Evolutionary conservation across 768 basidiomycete species (phyloP), one percentile per base, ranked within the genome.

Genomic region (Flagelloscypha sp.): DNA sequence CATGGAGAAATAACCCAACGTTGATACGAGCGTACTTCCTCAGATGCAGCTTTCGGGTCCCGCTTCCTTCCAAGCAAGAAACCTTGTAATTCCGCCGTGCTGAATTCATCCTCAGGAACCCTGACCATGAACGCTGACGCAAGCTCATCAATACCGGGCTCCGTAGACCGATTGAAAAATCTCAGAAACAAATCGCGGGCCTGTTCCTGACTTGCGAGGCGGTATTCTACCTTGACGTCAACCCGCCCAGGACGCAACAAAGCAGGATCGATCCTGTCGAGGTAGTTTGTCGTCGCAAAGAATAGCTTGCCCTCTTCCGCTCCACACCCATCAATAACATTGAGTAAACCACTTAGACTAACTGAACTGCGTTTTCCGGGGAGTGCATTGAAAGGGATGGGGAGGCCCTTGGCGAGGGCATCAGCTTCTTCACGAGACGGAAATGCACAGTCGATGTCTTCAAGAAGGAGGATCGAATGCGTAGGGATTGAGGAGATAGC

Each of bases 381-480:
- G 39, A 46, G n/a, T 8, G 19, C 12, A 18, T 15, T 41, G 34
- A 18, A 25, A 11, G 34, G 12, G 12, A 35, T n/a, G 9, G 18
- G 27, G 2, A 7, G 22, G 13, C 20, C 12, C 10, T 13, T 27
- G 23, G 22, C 5, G 6, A 42, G 36, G 15, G 35, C 33, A 5
- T 63, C 59, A 2, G 55, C 53, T 2, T 70, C 67, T 12, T 65
- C 66, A 5, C 68, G 61, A 2, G 67, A 62, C 2, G 66, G 58
- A 50, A 78, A 76, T 0, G 73, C 73, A 42, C 72, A 74, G 40
- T 78, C 76, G 29, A 76, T 76, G 43, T 78, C 74, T 48, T 76
- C 74, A 31, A 77, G 69, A 6, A 76, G 57, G 30, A 76, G 58
- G 22, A 78, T 75, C 13, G 67, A 66, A 21, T 66, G 53, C 39